Evolutionary conservation across 495 filamentous ascomycete species (phyloP), one percentile per base, ranked within the genome.

Genomic region (Geoglossum glabrum): DNA sequence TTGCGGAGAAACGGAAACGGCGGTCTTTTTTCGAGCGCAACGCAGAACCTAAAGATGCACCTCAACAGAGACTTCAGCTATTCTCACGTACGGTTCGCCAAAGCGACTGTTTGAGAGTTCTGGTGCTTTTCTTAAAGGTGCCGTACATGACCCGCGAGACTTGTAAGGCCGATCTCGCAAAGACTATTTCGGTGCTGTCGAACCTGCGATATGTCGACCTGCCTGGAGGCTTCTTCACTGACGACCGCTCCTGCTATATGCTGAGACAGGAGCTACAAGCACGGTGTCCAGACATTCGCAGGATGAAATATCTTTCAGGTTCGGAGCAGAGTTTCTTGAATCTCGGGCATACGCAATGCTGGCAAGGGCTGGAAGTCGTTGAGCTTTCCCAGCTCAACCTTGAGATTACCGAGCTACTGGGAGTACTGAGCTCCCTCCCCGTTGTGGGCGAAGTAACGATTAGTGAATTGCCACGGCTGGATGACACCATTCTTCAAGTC

Each of bases 91-190:
- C 88, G 0, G 79, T 97, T 34, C 78, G 90, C 58, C 83, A 90
- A 33, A 80, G 84, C 30, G 75, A 76, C 26, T 74, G 75, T 9
- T 71, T 92, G 17, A 87, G 79, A 0, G 66, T 71, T 5, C 72
- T 76, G 27, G 86, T 95, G 11, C 70, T 83, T 59, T 85, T 82
- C 57, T 71, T 98, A 56, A 90, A 95, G 71, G 83, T 85, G 63
- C 86, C 92, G n/a, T 97, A 95, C 68, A 95, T 95, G 92, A 83
- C 87, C 49, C 81, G 92, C 46, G 90, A 96, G 69, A 83, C 84
- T 7, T 85, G 78, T 71, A 89, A 88, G 67, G 74, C 85, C 36
- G 84, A 87, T 58, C 78, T 95, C 55, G 92, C 92, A 17, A 79
- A 87, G 46, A 86, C 84, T 23, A 82, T 96, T 38, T 86, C 86